These are phyloP conservation scores for Colletotrichum echinochloae DNA, from an alignment of 2,329 filamentous ascomycete genomes.

Conservation along the genomic window DNA sequence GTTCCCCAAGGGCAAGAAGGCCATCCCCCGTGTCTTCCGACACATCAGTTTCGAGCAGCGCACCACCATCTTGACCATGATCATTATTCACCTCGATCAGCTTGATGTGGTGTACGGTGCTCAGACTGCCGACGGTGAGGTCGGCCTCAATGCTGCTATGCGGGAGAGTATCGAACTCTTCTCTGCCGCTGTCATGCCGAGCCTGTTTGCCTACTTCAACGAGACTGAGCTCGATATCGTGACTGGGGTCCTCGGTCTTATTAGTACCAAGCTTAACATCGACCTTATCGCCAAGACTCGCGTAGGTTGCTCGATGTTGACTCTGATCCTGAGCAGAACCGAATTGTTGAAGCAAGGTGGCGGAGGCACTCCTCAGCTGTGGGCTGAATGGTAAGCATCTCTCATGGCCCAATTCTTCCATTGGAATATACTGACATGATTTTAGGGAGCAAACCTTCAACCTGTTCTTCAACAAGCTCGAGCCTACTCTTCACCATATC, in stretches of 20 bases:
- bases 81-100: constrained; percentile 91
- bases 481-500: constrained; percentile 84
- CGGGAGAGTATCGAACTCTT: constrained; percentile 96
- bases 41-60: constrained; percentile 93
- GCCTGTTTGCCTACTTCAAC: constrained; percentile 88
- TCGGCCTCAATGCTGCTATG: constrained; percentile 77
- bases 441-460: constrained; percentile 81
- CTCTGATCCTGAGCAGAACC: constrained; percentile 92
- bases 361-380: constrained; percentile 76
- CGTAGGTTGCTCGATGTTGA: constrained; percentile 89
- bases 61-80: constrained; percentile 95
- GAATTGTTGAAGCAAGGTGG: constrained; percentile 91
- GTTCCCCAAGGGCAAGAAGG: constrained; percentile 95
- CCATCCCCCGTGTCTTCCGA: constrained; percentile 92
- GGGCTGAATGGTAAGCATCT: constrained; percentile 77
- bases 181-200: constrained; percentile 87
- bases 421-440: constrained; percentile 9
- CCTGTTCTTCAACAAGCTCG: constrained; percentile 85
- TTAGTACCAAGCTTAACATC: constrained; percentile 86
- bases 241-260: constrained; percentile 86
- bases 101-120: constrained; percentile 90
- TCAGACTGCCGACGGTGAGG: constrained; percentile 79
- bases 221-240: constrained; percentile 93
- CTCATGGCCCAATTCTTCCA: constrained; percentile 43
- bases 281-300: constrained; percentile 87